Percentiles rank a stretch among this genome's conserved stretches.
Evolutionary conservation across 2,329 filamentous ascomycete species (phyloP).

Genomic region (Fusarium incarnatum): DNA sequence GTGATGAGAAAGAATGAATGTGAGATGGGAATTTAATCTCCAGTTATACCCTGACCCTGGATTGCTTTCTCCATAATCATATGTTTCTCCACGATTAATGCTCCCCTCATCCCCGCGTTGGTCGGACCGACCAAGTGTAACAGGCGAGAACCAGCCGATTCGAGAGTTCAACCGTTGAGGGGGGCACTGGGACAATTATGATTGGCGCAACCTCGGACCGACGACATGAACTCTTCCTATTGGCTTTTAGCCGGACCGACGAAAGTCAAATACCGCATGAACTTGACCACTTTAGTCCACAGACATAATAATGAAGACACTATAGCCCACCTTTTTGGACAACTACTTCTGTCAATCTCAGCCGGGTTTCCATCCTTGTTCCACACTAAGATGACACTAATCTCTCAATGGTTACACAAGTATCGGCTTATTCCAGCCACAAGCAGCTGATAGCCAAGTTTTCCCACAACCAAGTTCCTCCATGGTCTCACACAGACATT

Average conservation of each 20-base stretch:
- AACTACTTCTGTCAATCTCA: background rate
- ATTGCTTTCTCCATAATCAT: background rate
- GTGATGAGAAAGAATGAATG: background rate
- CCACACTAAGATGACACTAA: background rate
- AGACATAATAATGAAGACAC: background rate
- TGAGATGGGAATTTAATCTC: background rate
- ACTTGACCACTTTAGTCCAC: background rate
- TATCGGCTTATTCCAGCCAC: constrained; percentile 9
- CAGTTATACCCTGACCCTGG: background rate
- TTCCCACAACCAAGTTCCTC: no score
- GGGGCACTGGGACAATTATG: accelerated
- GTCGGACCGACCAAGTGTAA: constrained; percentile 26
- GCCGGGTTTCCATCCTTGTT: background rate
- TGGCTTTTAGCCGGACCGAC: constrained; percentile 38
- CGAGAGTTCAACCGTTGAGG: background rate
- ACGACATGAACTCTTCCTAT: background rate
- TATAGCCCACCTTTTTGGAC: no score
- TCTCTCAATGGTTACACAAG: background rate
- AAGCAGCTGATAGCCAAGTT: background rate
- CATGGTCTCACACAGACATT: background rate
- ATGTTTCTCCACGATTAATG: constrained; percentile 4
- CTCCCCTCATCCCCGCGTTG: background rate
- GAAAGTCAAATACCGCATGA: background rate
- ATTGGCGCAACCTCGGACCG: constrained; percentile 39
- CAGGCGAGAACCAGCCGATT: background rate